A percentile compares a stretch with the other conserved stretches of the same genome.
Conservation (phyloP, 257 asterid species). For the Solanum chilense region DNA sequence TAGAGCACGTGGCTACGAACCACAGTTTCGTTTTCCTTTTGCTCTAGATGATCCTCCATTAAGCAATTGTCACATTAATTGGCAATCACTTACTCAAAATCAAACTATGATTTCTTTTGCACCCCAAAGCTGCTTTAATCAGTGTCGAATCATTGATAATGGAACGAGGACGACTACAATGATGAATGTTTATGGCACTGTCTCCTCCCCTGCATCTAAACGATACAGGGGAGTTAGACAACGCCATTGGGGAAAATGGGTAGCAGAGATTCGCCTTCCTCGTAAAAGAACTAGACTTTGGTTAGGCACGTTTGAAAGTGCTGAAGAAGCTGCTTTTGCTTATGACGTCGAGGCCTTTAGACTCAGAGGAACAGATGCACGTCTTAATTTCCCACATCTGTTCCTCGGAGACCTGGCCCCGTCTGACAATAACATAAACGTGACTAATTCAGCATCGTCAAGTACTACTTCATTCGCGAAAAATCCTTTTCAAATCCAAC, state of each 20-base stretch:
- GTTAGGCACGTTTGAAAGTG: constrained; percentile 34
- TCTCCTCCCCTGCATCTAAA: constrained; percentile 2
- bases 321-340: constrained; percentile 45
- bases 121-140: background rate
- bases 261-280: constrained; percentile 47
- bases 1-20: background rate
- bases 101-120: constrained; percentile 29
- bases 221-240: constrained; percentile 44
- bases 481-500: background rate
- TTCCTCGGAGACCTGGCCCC: background rate
- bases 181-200: background rate
- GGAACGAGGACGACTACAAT: background rate
- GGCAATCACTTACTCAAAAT: background rate
- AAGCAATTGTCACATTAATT: background rate
- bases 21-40: constrained; percentile 15
- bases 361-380: constrained; percentile 31
- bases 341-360: constrained; percentile 40
- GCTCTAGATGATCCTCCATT: constrained; percentile 8
- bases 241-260: constrained; percentile 57
- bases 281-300: constrained; percentile 34
- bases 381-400: constrained; percentile 33
- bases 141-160: background rate
- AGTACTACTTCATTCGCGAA: background rate
- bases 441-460: background rate
- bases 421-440: no score